Evolutionary conservation across 306 rosid genomes (phyloP).

Genomic region (Acacia acuminata): DNA sequence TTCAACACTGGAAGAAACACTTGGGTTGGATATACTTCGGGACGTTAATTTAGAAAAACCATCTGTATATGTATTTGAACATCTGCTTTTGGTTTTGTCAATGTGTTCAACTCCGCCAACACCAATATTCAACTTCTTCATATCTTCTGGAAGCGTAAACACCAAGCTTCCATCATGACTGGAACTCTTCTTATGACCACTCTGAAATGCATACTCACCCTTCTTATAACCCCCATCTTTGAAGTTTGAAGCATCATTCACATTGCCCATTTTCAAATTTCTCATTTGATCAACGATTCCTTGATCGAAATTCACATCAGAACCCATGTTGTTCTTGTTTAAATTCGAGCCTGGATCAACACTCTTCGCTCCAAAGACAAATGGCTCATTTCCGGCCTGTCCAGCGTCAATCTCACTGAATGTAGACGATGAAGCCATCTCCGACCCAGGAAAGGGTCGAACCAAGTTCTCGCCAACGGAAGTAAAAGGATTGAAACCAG

Average conservation of each 20-base stretch:
- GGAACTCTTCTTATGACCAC: constrained; percentile 2
- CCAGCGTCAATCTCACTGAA: constrained; percentile 31
- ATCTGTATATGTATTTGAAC: constrained; percentile 28
- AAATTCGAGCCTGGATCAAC: constrained; percentile 21
- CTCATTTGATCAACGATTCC: constrained; percentile 50
- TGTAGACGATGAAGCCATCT: constrained; percentile 22
- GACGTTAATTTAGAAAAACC: constrained; percentile 23
- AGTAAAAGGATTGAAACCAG: constrained; percentile 57
- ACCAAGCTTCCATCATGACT: constrained; percentile 30
- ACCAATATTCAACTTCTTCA: constrained; percentile 58
- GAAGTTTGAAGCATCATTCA: constrained; percentile 38
- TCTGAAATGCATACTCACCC: constrained; percentile 25
- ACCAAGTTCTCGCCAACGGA: constrained; percentile 28
- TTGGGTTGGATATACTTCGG: constrained; percentile 31
- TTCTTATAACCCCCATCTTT: constrained; percentile 21
- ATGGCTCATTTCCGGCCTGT: constrained; percentile 38
- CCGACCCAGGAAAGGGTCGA: constrained; percentile 23
- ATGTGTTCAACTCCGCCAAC: constrained; percentile 36
- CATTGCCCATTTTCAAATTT: constrained; percentile 52
- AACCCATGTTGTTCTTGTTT: constrained; percentile 18
- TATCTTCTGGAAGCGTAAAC: constrained; percentile 54
- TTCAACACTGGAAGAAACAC: constrained; percentile 37
- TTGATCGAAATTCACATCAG: constrained; percentile 15
- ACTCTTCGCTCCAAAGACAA: constrained; percentile 40
- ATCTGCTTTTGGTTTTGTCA: constrained; percentile 28